Conservation (phyloP, 1,284 basidiomycete species). For the Sanguinoderma infundibulare region DNA sequence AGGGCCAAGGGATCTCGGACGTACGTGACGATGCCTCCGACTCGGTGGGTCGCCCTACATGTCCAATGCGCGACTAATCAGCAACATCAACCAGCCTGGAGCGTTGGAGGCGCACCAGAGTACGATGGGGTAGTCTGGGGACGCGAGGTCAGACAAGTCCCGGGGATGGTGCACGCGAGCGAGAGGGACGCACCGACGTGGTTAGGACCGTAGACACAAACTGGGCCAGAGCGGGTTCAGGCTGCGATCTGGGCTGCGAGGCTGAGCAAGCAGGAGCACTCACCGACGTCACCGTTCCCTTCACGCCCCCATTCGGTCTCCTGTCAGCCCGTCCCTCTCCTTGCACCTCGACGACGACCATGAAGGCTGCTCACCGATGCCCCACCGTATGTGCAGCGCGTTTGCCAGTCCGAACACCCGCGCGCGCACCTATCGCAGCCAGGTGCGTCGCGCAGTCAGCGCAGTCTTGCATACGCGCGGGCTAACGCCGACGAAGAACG, state of each 20-base stretch:
- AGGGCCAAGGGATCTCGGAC: conserved; percentile 28
- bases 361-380: conserved; percentile 37
- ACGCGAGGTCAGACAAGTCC: conserved; percentile 3
- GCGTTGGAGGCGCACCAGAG: conserved; percentile 50
- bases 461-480: conserved; percentile 8
- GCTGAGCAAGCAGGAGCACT: conserved; percentile 28
- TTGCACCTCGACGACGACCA: neutral
- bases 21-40: conserved; percentile 69
- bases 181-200: conserved; percentile 49
- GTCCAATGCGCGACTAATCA: neutral
- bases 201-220: conserved; percentile 72
- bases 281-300: conserved; percentile 56
- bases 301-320: neutral
- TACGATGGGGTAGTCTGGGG: conserved; percentile 67
- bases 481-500: conserved; percentile 40
- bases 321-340: neutral
- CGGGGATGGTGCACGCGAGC: neutral
- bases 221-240: conserved; percentile 37
- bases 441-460: conserved; percentile 15
- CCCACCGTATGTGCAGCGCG: conserved; percentile 56
- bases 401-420: conserved; percentile 68
- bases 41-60: conserved; percentile 63
- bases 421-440: conserved; percentile 44
- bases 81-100: neutral
- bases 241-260: neutral